phyloP scores from a whole-genome alignment of 2,329 filamentous ascomycete genomes.

The Scytalidium sp. region DNA sequence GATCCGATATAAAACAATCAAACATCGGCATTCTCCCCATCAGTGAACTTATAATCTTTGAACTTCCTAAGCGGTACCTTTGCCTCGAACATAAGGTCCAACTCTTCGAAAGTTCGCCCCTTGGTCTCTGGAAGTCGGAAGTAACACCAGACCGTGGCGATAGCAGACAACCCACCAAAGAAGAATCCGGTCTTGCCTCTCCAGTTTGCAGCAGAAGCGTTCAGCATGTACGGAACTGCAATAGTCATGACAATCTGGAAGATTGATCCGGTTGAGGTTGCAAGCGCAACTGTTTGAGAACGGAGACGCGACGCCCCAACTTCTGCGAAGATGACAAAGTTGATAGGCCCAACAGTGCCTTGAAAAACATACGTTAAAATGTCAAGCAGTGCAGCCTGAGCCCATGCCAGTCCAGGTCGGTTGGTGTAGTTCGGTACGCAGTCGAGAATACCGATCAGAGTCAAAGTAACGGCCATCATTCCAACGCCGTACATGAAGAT shows the following conservation, averaged over 20 bases:
- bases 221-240: constrained; percentile 27
- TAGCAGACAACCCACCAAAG: constrained; percentile 36
- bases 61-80: constrained; percentile 29
- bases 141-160: constrained; percentile 35
- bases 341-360: constrained; percentile 31
- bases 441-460: constrained; percentile 25
- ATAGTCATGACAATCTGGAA: constrained; percentile 18
- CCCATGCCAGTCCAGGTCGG: constrained; percentile 1
- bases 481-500: constrained; percentile 12
- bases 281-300: constrained; percentile 19
- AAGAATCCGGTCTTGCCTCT: constrained; percentile 26
- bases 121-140: constrained; percentile 40
- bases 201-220: constrained; percentile 30
- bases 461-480: neutral
- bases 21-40: neutral
- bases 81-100: constrained; percentile 42
- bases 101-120: constrained; percentile 42
- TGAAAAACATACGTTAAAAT: constrained; percentile 21
- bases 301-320: constrained; percentile 40
- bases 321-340: constrained; percentile 40
- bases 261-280: constrained; percentile 16
- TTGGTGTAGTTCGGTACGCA: constrained; percentile 30
- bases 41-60: constrained; percentile 17
- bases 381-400: constrained; percentile 30
- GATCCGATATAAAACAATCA: too few species aligned